Evolutionary conservation across 495 filamentous ascomycete genomes (phyloP).

Genomic region (Penicillium pulvis): DNA sequence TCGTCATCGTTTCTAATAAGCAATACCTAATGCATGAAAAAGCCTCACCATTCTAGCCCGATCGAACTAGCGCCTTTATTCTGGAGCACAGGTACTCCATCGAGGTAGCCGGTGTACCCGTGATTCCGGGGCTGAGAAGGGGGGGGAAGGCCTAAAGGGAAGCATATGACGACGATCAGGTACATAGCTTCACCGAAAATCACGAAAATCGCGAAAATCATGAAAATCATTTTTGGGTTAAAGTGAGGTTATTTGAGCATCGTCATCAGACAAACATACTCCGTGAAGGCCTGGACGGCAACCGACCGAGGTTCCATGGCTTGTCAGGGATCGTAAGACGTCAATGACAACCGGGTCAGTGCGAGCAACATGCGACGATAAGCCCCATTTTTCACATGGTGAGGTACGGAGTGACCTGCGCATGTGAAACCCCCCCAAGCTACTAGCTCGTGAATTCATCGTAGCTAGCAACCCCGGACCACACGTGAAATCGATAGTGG

Average conservation of each 20-base stretch:
- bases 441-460: constrained; percentile 10
- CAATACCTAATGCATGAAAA: not conserved
- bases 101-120: constrained; percentile 6
- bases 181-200: not conserved
- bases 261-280: not conserved
- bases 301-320: not conserved
- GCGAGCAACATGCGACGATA: not conserved
- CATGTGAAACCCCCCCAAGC: constrained; percentile 1
- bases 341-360: not conserved
- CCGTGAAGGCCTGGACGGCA: not conserved
- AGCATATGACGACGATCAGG: constrained; percentile 8
- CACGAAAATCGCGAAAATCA: not conserved
- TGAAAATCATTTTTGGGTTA: not conserved
- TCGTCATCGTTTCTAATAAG: constrained; percentile 3
- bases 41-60: not conserved
- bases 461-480: not conserved
- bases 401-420: not conserved
- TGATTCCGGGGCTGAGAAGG: constrained; percentile 3
- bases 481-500: constrained; percentile 24
- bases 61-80: constrained; percentile 1
- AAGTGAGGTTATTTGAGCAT: not conserved
- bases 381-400: constrained; percentile 1
- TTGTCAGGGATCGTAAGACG: not conserved
- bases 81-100: not conserved
- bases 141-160: not conserved